Conservation (phyloP, 768 basidiomycete genomes). For the Calocybe indica region DNA sequence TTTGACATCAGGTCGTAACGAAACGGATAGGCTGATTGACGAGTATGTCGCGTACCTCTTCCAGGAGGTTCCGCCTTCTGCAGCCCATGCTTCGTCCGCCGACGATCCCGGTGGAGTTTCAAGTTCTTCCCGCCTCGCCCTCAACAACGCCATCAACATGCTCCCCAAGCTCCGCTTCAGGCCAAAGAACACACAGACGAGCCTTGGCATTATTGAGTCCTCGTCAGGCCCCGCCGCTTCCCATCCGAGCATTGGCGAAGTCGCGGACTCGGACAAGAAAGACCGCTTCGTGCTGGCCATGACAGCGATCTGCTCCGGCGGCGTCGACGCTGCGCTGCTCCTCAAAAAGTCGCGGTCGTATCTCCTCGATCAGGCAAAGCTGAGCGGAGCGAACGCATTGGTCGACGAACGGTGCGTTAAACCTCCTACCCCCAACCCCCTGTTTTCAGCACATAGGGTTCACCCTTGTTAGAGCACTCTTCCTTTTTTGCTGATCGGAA, state of each 20-base stretch:
- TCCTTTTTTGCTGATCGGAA: slow-evolving; percentile 44
- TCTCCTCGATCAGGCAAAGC: slow-evolving; percentile 43
- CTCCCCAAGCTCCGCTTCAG: too few species aligned
- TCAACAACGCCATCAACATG: too few species aligned
- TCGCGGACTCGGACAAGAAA: slow-evolving; percentile 10
- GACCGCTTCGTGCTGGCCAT: slow-evolving; percentile 29
- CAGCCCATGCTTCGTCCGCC: too few species aligned
- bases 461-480: slow-evolving; percentile 3
- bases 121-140: too few species aligned
- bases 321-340: slow-evolving; percentile 54
- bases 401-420: slow-evolving; percentile 63
- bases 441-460: not conserved
- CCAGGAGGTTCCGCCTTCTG: not conserved
- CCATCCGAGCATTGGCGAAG: too few species aligned
- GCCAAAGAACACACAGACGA: too few species aligned
- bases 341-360: slow-evolving; percentile 47
- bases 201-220: too few species aligned
- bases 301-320: slow-evolving; percentile 52
- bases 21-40: slow-evolving; percentile 2
- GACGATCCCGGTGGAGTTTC: too few species aligned
- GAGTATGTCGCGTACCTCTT: slow-evolving; percentile 7
- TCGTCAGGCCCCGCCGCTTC: too few species aligned
- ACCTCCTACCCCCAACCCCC: not conserved
- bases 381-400: slow-evolving; percentile 52
- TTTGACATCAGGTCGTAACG: not conserved